A percentile compares a stretch with the other conserved stretches of the same genome.
phyloP scores from a whole-genome alignment of 306 rosid species.

The Cucurbita pepo region DNA sequence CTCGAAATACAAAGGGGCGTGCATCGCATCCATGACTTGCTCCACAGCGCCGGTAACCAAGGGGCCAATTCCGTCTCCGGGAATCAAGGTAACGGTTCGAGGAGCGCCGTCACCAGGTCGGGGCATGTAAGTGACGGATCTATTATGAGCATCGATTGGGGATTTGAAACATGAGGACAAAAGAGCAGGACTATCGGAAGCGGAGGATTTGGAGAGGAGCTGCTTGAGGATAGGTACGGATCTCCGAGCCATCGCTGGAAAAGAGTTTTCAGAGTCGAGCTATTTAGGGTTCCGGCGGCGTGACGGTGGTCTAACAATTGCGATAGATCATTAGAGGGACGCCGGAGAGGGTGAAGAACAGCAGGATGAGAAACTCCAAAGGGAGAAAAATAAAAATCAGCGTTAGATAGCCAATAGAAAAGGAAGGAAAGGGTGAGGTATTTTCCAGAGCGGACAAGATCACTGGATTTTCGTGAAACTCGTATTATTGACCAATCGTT shows the following conservation, averaged over 20 bases:
- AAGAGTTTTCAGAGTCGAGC: background rate
- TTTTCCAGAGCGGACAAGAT: background rate
- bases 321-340: background rate
- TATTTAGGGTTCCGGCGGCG: background rate
- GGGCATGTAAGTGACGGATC: conserved; percentile 76
- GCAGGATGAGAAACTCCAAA: background rate
- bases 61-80: conserved; percentile 76
- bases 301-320: background rate
- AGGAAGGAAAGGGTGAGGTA: background rate
- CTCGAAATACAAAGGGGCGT: conserved; percentile 68
- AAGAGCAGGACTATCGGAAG: background rate
- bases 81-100: conserved; percentile 57
- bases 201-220: conserved; percentile 6
- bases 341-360: background rate
- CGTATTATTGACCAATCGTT: background rate
- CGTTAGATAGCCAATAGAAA: background rate
- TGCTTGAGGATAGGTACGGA: conserved; percentile 20
- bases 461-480: background rate
- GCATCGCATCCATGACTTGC: conserved; percentile 83
- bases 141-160: conserved; percentile 16
- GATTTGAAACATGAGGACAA: background rate
- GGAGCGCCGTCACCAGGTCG: conserved; percentile 74
- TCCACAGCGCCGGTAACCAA: conserved; percentile 65
- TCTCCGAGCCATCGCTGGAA: conserved; percentile 35
- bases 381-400: background rate